phyloP scores from a whole-genome alignment of 2,329 filamentous ascomycete species.

The Alternaria arborescens region DNA sequence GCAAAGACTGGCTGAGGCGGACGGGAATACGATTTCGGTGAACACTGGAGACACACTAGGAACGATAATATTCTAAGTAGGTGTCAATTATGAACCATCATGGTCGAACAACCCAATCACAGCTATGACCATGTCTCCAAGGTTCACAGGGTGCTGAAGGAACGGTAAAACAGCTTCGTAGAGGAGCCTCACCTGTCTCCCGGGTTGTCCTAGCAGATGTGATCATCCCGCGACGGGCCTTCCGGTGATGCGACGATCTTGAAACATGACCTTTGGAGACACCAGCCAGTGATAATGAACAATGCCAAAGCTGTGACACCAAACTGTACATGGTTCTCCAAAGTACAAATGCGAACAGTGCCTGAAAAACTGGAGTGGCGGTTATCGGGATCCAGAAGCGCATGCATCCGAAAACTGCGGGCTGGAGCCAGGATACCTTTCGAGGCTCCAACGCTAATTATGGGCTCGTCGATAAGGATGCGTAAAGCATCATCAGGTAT shows the following conservation, averaged over 20 bases:
- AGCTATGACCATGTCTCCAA: neutral
- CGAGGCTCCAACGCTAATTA: neutral
- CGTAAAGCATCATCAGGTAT: neutral
- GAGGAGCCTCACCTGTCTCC: neutral
- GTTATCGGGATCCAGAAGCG: neutral
- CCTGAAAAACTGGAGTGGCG: neutral
- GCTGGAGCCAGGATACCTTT: neutral
- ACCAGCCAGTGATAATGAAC: slow-evolving; percentile 2
- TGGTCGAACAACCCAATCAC: neutral
- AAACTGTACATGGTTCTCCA: neutral
- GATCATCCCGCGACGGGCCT: slow-evolving; percentile 13
- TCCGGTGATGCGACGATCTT: slow-evolving; percentile 19
- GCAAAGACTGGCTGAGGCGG: neutral
- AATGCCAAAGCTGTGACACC: neutral
- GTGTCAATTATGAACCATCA: neutral
- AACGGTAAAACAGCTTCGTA: neutral
- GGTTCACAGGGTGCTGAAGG: neutral
- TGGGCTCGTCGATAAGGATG: neutral
- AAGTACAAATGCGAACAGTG: neutral
- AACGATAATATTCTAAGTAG: neutral
- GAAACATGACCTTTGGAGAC: slow-evolving; percentile 9
- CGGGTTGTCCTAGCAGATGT: slow-evolving; percentile 9
- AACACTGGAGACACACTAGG: neutral
- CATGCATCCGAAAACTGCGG: neutral
- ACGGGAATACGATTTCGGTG: neutral